These are phyloP conservation scores for Dillenia turbinata DNA, from an alignment of 164 flowering plant genomes.

Conservation along the genomic window DNA sequence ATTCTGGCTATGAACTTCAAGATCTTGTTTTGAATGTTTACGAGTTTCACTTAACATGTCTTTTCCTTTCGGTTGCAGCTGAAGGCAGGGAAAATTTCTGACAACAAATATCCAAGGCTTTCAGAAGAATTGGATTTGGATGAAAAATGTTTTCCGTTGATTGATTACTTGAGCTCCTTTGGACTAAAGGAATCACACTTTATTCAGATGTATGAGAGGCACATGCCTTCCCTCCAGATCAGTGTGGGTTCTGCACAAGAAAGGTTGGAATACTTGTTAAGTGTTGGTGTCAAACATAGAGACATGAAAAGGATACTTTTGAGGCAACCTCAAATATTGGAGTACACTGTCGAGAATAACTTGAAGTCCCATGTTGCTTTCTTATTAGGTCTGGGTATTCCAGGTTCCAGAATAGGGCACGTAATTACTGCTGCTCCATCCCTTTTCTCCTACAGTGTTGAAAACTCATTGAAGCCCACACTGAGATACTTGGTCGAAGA, in stretches of 20 bases:
- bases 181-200: slow-evolving; percentile 85
- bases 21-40: slow-evolving; percentile 1
- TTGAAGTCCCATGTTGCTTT: slow-evolving; percentile 80
- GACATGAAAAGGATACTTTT: slow-evolving; percentile 74
- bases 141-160: slow-evolving; percentile 77
- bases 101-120: slow-evolving; percentile 36
- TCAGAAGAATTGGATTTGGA: slow-evolving; percentile 73
- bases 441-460: slow-evolving; percentile 86
- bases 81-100: slow-evolving; percentile 23
- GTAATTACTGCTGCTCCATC: slow-evolving; percentile 85
- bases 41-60: background rate
- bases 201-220: slow-evolving; percentile 81
- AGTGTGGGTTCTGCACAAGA: slow-evolving; percentile 73
- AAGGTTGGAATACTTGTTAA: slow-evolving; percentile 73
- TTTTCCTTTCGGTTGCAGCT: slow-evolving; percentile 32
- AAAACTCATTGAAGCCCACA: slow-evolving; percentile 86
- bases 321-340: slow-evolving; percentile 90
- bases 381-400: slow-evolving; percentile 65
- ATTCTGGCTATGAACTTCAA: background rate
- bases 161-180: slow-evolving; percentile 81
- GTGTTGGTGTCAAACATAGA: slow-evolving; percentile 82
- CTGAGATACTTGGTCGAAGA: slow-evolving; percentile 86
- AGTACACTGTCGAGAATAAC: slow-evolving; percentile 81
- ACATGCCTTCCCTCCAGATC: slow-evolving; percentile 81
- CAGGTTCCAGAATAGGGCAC: slow-evolving; percentile 70